phyloP scores from a whole-genome alignment of 441 rosid genomes.

The Syzygium syzygioides region DNA sequence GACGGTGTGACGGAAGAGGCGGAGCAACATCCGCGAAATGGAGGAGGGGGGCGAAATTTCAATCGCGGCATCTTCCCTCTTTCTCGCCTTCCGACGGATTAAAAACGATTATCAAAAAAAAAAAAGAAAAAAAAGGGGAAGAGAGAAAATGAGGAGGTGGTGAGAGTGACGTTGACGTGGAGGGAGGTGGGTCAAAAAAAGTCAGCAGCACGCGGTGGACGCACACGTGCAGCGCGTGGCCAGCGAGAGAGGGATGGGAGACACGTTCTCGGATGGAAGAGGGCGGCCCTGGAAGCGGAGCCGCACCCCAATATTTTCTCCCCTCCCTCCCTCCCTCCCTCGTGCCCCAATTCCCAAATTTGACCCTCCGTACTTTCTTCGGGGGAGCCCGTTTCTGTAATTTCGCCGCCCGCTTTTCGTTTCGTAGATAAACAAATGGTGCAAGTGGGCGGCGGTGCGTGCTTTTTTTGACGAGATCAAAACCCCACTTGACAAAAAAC shows the following conservation, averaged over 20 bases:
- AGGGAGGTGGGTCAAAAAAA: neutral
- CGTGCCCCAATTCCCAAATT: neutral
- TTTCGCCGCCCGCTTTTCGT: neutral
- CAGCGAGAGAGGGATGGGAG: neutral
- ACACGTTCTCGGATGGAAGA: neutral
- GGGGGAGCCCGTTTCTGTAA: neutral
- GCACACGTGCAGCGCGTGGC: neutral
- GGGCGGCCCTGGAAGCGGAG: neutral
- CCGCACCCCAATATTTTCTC: no score
- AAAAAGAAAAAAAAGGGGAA: neutral
- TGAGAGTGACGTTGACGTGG: neutral
- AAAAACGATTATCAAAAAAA: neutral
- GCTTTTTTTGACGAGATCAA: neutral
- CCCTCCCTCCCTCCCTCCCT: neutral
- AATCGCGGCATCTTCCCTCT: neutral
- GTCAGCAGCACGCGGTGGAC: neutral
- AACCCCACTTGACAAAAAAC: neutral
- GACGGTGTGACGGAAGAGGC: neutral
- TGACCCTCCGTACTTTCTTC: neutral
- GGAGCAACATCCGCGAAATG: neutral
- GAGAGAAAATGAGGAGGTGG: neutral
- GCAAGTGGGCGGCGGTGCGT: neutral
- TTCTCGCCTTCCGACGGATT: neutral
- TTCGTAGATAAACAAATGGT: neutral
- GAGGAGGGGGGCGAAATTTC: neutral